A percentile compares a stretch with the other conserved stretches of the same genome.
Evolutionary conservation across 306 rosid genomes (phyloP).

Genomic region (Acacia melanoxylon): DNA sequence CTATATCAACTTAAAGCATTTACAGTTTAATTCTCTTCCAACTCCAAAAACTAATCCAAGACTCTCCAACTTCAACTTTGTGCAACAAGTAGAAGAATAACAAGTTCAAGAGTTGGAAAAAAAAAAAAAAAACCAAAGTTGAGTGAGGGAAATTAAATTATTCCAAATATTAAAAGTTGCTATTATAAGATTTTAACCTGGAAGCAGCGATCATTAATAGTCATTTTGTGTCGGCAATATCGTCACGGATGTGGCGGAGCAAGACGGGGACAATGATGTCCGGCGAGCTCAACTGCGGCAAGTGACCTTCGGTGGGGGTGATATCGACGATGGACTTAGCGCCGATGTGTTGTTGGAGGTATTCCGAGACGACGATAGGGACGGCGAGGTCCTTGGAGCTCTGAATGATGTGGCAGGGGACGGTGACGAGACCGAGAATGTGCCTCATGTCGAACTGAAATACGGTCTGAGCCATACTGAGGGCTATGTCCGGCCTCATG

Average conservation of each 20-base stretch:
- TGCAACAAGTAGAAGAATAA: not conserved
- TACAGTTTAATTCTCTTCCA: not conserved
- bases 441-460: constrained; percentile 36
- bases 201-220: not conserved
- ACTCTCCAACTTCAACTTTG: not conserved
- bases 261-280: constrained; percentile 48
- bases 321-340: constrained; percentile 37
- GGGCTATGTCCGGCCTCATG: constrained; percentile 38
- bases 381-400: constrained; percentile 33
- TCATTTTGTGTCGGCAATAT: not conserved
- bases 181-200: not conserved
- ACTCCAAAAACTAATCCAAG: not conserved
- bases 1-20: no score
- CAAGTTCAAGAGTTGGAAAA: not conserved
- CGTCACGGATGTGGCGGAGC: constrained; percentile 24
- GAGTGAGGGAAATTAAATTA: not conserved
- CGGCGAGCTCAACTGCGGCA: constrained; percentile 46
- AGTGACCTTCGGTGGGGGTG: constrained; percentile 38
- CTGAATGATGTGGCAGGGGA: constrained; percentile 41
- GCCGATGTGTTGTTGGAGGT: constrained; percentile 24
- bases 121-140: not conserved
- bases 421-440: constrained; percentile 26
- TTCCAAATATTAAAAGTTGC: not conserved
- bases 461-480: constrained; percentile 32
- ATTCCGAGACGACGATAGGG: constrained; percentile 31